Evolutionary conservation across 805 yeast species (phyloP).

Genomic region (Alloascoidea hylecoeti): DNA sequence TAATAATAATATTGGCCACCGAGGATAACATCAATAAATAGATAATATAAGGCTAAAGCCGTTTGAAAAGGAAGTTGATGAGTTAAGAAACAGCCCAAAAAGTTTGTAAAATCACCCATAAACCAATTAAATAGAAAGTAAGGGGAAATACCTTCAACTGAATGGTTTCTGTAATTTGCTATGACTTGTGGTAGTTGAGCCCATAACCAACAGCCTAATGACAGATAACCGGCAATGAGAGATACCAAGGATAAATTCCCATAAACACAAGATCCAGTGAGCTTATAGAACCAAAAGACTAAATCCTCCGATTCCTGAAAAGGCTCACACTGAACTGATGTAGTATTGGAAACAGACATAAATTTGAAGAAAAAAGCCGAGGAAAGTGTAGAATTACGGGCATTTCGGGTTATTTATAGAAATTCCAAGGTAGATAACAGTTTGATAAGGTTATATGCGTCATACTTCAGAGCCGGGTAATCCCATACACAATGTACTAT

Average conservation of each 20-base stretch:
- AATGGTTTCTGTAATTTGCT: conserved; percentile 38
- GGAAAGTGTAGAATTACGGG: too few species aligned
- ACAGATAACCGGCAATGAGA: conserved; percentile 18
- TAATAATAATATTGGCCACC: conserved; percentile 65
- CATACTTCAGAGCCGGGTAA: too few species aligned
- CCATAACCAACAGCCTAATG: conserved; percentile 50
- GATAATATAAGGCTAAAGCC: conserved; percentile 56
- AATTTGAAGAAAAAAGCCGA: too few species aligned
- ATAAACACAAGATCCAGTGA: too few species aligned
- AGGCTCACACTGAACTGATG: too few species aligned
- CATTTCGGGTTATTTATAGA: too few species aligned
- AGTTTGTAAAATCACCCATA: conserved; percentile 44
- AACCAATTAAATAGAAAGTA: conserved; percentile 51
- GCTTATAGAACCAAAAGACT: too few species aligned
- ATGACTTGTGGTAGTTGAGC: conserved; percentile 65
- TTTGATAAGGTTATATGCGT: too few species aligned
- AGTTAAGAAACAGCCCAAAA: conserved; percentile 62
- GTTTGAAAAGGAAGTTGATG: conserved; percentile 73
- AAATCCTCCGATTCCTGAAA: too few species aligned
- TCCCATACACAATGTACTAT: too few species aligned
- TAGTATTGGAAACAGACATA: too few species aligned
- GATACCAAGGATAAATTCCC: conserved; percentile 13
- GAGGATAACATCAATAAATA: conserved; percentile 55
- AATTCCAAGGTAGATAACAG: too few species aligned
- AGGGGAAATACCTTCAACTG: conserved; percentile 56